Conservation (phyloP, 106 monocot genomes). For the Iris macrosiphon region DNA sequence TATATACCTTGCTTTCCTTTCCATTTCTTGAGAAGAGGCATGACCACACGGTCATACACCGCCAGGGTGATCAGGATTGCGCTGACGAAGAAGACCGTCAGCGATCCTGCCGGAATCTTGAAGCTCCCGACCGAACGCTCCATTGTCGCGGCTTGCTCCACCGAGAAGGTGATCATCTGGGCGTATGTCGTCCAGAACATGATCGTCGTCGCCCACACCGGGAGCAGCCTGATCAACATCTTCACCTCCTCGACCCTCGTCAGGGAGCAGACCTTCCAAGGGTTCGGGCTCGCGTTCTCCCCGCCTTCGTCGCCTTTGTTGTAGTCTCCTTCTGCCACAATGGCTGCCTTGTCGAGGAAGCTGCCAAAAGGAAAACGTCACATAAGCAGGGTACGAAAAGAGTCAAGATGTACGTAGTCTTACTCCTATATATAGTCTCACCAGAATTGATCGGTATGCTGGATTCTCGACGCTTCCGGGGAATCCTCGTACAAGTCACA, state of each 20-base stretch:
- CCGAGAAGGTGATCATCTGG: conserved; percentile 92
- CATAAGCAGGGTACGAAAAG: no score
- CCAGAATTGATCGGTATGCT: conserved; percentile 47
- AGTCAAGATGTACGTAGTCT: no score
- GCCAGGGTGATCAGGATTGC: conserved; percentile 59
- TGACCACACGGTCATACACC: conserved; percentile 56
- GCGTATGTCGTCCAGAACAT: conserved; percentile 87
- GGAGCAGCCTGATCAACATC: conserved; percentile 76
- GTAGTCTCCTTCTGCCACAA: conserved; percentile 34
- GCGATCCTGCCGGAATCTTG: conserved; percentile 68
- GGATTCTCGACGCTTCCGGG: conserved; percentile 25
- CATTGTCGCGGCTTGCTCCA: conserved; percentile 81
- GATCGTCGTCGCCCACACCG: conserved; percentile 83
- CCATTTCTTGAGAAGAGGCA: conserved; percentile 42
- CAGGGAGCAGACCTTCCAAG: conserved; percentile 64
- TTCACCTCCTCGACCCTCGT: conserved; percentile 79
- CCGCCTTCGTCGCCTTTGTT: conserved; percentile 6
- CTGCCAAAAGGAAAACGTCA: conserved; percentile 12
- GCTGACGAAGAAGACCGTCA: conserved; percentile 62
- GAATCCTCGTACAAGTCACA: conserved; percentile 36
- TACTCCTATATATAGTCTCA: no score
- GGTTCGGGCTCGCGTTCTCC: conserved; percentile 12
- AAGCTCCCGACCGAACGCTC: conserved; percentile 41
- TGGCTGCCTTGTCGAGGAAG: conserved; percentile 64
- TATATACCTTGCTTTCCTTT: conserved; percentile 32